These are phyloP conservation scores for Achaetomium macrosporum DNA, from an alignment of 2,329 filamentous ascomycete species.

Conservation along the genomic window DNA sequence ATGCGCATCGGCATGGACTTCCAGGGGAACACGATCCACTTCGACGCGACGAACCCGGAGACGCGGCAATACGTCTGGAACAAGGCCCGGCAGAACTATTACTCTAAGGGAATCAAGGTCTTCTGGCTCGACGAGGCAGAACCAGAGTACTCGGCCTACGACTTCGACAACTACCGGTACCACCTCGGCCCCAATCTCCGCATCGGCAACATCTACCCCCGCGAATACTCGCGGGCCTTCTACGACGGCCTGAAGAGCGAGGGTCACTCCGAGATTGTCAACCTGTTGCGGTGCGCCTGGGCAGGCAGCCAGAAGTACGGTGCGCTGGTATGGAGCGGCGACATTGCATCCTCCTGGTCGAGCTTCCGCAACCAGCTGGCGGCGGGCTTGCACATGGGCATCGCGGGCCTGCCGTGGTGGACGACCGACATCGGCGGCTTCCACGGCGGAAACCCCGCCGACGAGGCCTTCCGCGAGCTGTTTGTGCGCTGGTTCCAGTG, in stretches of 20 bases:
- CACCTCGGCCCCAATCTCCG: not conserved
- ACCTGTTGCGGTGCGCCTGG: slow-evolving; percentile 10
- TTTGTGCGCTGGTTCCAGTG: slow-evolving; percentile 10
- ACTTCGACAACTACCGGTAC: slow-evolving; percentile 9
- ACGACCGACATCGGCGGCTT: slow-evolving; percentile 12
- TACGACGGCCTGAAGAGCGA: slow-evolving; percentile 8
- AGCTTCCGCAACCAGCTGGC: slow-evolving; percentile 7
- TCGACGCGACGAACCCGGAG: slow-evolving; percentile 6
- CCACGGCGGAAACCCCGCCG: slow-evolving; percentile 4
- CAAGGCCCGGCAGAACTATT: slow-evolving; percentile 8
- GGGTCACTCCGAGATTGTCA: slow-evolving; percentile 1
- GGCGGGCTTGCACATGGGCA: slow-evolving; percentile 9
- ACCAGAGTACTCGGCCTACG: slow-evolving; percentile 7
- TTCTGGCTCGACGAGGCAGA: slow-evolving; percentile 13
- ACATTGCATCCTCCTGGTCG: slow-evolving; percentile 7
- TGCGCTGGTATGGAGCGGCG: slow-evolving; percentile 9
- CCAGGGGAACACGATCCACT: slow-evolving; percentile 6
- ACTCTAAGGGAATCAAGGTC: slow-evolving; percentile 5
- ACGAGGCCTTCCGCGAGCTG: slow-evolving; percentile 3
- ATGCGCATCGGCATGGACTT: slow-evolving; percentile 4
- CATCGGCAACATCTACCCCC: slow-evolving; percentile 8
- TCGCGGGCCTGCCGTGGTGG: slow-evolving; percentile 9
- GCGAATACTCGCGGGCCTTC: slow-evolving; percentile 7
- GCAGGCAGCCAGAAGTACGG: slow-evolving; percentile 8
- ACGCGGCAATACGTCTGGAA: slow-evolving; percentile 3